Evolutionary conservation across 495 filamentous ascomycete genomes (phyloP), one percentile per base, ranked within the genome.

Genomic region (Chaetomium fimeti): DNA sequence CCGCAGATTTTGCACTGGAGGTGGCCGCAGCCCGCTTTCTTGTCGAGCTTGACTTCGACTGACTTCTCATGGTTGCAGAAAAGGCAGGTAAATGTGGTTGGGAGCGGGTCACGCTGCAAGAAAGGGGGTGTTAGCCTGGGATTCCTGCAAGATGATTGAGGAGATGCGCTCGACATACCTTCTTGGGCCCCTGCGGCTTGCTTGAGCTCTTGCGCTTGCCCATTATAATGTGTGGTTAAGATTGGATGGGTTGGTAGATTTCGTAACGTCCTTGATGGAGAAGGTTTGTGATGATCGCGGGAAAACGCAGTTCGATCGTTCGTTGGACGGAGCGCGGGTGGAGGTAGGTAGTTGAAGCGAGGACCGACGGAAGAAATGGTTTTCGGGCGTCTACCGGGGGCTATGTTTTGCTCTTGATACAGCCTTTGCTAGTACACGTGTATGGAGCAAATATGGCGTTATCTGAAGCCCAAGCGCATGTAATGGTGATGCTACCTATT

Each of bases 1-100:
- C 92, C 93, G 76, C 94, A 98, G 36, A 93, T 84, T 71, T 94
- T 97, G 80, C 94, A 98, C 24, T 87, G 85, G 7, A 98, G 84
- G 48, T 86, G 81, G 6, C 92, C 94, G 27, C 96, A 79, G 32
- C 91, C 91, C 7, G 85, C 79, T 74, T 97, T 98, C 82, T 94
- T 96, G 67, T 98, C 91, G 45, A 98, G 78, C 72, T 92, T 91
- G 68, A 96, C 89, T 2, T 86, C 81, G 40, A 98, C 90, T 0
- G 92, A 89, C 52, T 90, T 91, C 71, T 98, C 95, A 77, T 98
- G 92, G 75, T 97, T 98, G 81, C 94, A 98, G 77, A 98, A 98
- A 36, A 97, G 86, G 72, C 94, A 98, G n/a, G 91, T 87, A 75
- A 98, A 98, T 24, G 85, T 82, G 3, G 89, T 93, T 18, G 91